These are phyloP conservation scores for Brettanomyces bruxellensis DNA, from an alignment of 805 yeast species.

Conservation along the genomic window DNA sequence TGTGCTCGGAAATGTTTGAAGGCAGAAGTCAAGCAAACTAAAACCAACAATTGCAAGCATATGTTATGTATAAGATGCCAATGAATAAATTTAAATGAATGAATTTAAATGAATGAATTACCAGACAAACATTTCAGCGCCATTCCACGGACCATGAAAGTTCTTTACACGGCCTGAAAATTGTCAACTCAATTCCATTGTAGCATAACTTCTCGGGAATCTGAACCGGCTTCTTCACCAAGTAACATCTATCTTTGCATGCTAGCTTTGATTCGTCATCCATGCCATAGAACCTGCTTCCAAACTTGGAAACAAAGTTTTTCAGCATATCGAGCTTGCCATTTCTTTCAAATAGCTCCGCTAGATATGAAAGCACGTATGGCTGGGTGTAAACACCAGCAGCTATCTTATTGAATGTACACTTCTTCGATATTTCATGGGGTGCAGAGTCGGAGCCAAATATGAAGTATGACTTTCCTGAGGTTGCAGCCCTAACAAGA, in stretches of 20 bases:
- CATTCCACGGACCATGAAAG: slow-evolving; percentile 71
- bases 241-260: slow-evolving; percentile 37
- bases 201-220: slow-evolving; percentile 52
- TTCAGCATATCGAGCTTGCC: slow-evolving; percentile 58
- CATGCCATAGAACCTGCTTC: slow-evolving; percentile 63
- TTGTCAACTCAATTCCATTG: slow-evolving; percentile 53
- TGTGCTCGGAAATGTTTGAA: slow-evolving; percentile 35
- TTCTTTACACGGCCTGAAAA: slow-evolving; percentile 76
- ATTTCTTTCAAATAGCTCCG: slow-evolving; percentile 69
- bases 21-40: neutral
- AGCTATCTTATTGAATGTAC: slow-evolving; percentile 74
- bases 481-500: slow-evolving; percentile 76
- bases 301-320: slow-evolving; percentile 69
- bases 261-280: slow-evolving; percentile 31
- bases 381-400: slow-evolving; percentile 98
- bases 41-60: neutral
- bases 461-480: slow-evolving; percentile 87
- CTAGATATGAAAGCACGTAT: slow-evolving; percentile 71
- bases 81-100: neutral
- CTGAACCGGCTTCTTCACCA: slow-evolving; percentile 42
- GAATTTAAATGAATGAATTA: neutral
- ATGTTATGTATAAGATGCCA: neutral
- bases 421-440: slow-evolving; percentile 75
- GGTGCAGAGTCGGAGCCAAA: slow-evolving; percentile 99
- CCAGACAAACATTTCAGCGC: slow-evolving; percentile 25